Evolutionary conservation across 257 asterid genomes (phyloP), one percentile per base, ranked within the genome.

Genomic region (Ilex asprella): DNA sequence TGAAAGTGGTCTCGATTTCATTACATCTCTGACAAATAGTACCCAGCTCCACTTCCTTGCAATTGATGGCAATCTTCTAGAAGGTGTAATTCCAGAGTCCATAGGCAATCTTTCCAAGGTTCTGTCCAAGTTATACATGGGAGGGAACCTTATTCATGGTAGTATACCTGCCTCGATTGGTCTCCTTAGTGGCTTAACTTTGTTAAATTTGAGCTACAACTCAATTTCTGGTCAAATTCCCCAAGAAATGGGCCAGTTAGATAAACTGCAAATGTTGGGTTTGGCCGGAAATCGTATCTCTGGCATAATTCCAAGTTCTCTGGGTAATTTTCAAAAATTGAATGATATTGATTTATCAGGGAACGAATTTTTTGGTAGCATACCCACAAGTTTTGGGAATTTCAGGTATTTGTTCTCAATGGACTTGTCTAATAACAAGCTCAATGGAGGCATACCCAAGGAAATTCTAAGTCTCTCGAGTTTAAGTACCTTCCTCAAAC

Each of bases 171-270:
- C 82, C 65, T 77, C 90, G 56, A 66, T 83, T 63, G 81, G 88
- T 47, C 81, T 67, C 35, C 84, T 86, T 10, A 63, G 50, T 30
- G 71, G 73, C 21, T 68, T 86, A 64, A 68, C 68, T 2, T 58
- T 77, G 50, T 53, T 86, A 46, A 75, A 71, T 54, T 7, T 81
- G 70, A 69, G 80, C 16, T 54, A 77, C 9, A 56, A 30, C 60
- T 47, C 68, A 0, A 43, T 82, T 57, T 76, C 85, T 1, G 87
- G 91, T 21, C 74, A 75, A 63, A 83, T 83, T 27, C 91, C 91
- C 15, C 16, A 51, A 29, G 89, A 70, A 65, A 71, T 86, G 16
- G 88, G 91, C 35, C 41, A 44, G 21, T 60, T 86, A 59, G 55
- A 56, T 13, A 64, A 77, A 21, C 57, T 86, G 51, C 72, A 70